These are phyloP conservation scores for Leccinum sublutescens DNA, from an alignment of 768 basidiomycete genomes.

Conservation along the genomic window DNA sequence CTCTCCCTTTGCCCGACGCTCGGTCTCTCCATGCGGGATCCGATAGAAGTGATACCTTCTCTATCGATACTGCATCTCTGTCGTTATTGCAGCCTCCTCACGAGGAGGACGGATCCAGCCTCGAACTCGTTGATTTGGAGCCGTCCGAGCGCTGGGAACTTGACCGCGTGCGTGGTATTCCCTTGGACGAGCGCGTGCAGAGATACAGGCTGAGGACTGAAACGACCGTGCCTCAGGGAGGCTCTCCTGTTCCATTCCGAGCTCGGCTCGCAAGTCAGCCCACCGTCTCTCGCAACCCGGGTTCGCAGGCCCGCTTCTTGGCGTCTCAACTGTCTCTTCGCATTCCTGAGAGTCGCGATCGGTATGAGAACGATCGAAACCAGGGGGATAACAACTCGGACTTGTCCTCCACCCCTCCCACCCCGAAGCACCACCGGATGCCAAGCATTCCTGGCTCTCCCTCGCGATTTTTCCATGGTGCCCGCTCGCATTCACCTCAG, in stretches of 20 bases:
- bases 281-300: constrained; percentile 23
- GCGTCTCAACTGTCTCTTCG: constrained; percentile 34
- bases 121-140: constrained; percentile 54
- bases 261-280: constrained; percentile 30
- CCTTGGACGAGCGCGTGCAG: constrained; percentile 41
- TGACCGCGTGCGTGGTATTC: constrained; percentile 42
- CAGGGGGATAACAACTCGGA: constrained; percentile 32
- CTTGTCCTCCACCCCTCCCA: constrained; percentile 31
- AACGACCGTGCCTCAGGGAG: constrained; percentile 11
- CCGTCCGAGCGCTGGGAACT: constrained; percentile 43
- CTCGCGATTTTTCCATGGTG: constrained; percentile 30
- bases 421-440: constrained; percentile 33
- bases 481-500: constrained; percentile 32
- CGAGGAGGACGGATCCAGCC: constrained; percentile 49
- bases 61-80: constrained; percentile 18
- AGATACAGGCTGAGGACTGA: constrained; percentile 37
- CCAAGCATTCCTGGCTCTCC: constrained; percentile 32
- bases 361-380: constrained; percentile 30
- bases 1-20: constrained; percentile 18
- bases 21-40: constrained; percentile 13
- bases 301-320: constrained; percentile 33
- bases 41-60: constrained; percentile 26
- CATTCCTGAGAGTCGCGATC: constrained; percentile 33
- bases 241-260: constrained; percentile 28
- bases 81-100: constrained; percentile 18